phyloP scores from a whole-genome alignment of 768 basidiomycete species.

The Boletus patriciae region DNA sequence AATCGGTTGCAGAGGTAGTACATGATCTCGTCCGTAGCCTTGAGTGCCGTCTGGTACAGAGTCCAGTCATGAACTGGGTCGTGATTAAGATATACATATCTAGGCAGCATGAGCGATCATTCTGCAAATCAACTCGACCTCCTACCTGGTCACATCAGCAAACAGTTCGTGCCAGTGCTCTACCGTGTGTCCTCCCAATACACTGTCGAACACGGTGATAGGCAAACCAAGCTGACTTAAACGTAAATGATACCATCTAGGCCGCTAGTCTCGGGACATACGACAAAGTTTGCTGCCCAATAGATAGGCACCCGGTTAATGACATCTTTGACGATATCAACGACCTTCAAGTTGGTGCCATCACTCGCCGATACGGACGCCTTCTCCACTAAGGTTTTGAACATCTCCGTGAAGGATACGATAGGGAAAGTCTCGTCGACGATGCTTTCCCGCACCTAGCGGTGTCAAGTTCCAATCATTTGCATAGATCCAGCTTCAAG shows the following conservation, averaged over 20 bases:
- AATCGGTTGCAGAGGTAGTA: slow-evolving; percentile 25
- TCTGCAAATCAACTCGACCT: neutral
- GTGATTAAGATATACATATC: slow-evolving; percentile 39
- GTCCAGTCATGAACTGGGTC: slow-evolving; percentile 35
- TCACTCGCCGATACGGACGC: slow-evolving; percentile 8
- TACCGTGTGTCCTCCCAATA: slow-evolving; percentile 43
- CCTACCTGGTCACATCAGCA: slow-evolving; percentile 42
- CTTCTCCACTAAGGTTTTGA: slow-evolving; percentile 8
- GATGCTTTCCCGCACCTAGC: slow-evolving; percentile 17
- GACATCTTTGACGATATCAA: slow-evolving; percentile 69
- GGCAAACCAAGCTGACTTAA: slow-evolving; percentile 31
- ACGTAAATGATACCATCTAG: neutral
- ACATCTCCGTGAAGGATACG: slow-evolving; percentile 11
- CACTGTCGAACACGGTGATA: slow-evolving; percentile 32
- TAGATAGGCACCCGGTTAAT: slow-evolving; percentile 60
- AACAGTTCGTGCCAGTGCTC: slow-evolving; percentile 50
- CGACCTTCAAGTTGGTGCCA: slow-evolving; percentile 18
- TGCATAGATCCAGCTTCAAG: neutral
- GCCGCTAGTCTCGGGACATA: slow-evolving; percentile 31
- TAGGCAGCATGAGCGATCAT: slow-evolving; percentile 11
- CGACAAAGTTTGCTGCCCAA: slow-evolving; percentile 60
- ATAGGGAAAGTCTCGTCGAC: slow-evolving; percentile 11
- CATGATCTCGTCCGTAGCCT: slow-evolving; percentile 29
- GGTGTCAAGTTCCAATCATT: neutral
- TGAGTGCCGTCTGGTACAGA: slow-evolving; percentile 27